Base-by-base conservation (phyloP, 2,329 filamentous ascomycete species). In the Sporothrix schenckii region DNA sequence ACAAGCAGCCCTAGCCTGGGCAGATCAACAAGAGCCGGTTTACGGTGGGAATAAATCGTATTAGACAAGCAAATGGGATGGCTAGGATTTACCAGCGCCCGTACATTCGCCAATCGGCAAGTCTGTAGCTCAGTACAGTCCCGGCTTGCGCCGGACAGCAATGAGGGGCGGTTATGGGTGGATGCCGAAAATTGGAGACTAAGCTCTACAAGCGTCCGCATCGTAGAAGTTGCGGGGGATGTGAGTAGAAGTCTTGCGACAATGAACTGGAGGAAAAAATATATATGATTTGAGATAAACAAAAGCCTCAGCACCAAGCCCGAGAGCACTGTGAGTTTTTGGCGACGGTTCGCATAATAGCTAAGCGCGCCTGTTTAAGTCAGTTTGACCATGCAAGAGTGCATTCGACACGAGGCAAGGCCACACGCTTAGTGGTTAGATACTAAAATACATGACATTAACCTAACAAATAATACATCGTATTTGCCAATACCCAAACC, bases 91-190 rank as follows among this genome's bases (percentile, higher is more conserved):
- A 63, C 19, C 47, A 69, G 41, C 44, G 24, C 50, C 24, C 53
- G 24, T 13, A 16, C 44, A 69, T 21, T 47, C 11, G 16, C 58
- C 68, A 56, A 69, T 66, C 68, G 58, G 58, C 49, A 69, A 60
- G 56, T 30, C 50, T 1, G 7, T 21, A 52, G 24, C 13, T 13
- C 39, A 47, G 21, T 63, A 69, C n/a, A 52, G 30, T 44, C 68
- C 56, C 56, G 49, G 58, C 56, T 69, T 54, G 30, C 34, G 56
- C n/a, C 67, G 54, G 66, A 50, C 44, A 47, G 21, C 41, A 49
- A 27, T 47, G 50, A 44, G 34, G 66, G 50, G 50, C n/a, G 49
- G 16, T n/a, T 6, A 4, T 7, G 30, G 30, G 14, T 30, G 13
- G 67, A 21, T 10, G 53, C 19, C 6, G 24, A 44, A 13, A 47